A percentile compares a stretch with the other conserved stretches of the same genome.
These are phyloP conservation scores for Dothistroma septosporum DNA, from an alignment of 2,329 filamentous ascomycete genomes.

Conservation along the genomic window DNA sequence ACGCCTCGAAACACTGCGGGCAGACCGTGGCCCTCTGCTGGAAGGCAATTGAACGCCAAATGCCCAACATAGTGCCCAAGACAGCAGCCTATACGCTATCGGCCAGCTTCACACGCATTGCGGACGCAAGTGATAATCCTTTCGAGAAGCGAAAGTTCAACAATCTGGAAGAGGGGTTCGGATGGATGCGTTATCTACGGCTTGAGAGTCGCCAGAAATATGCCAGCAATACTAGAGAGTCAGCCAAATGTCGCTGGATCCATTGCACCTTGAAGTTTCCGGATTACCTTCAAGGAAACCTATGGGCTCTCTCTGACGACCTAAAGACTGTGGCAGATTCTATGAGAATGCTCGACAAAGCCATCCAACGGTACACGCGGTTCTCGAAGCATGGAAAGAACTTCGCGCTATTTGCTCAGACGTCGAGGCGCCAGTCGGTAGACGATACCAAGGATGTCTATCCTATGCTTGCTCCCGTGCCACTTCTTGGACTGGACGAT, in stretches of 20 bases:
- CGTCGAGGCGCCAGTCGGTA: conserved; percentile 23
- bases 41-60: conserved; percentile 37
- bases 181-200: conserved; percentile 42
- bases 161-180: conserved; percentile 38
- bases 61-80: conserved; percentile 36
- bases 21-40: conserved; percentile 36
- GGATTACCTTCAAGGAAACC: conserved; percentile 18
- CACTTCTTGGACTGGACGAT: conserved; percentile 43
- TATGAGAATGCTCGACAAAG: conserved; percentile 34
- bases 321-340: conserved; percentile 19
- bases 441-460: conserved; percentile 16
- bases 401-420: conserved; percentile 41
- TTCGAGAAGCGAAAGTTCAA: conserved; percentile 37
- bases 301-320: conserved; percentile 26
- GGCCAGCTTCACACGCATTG: conserved; percentile 19
- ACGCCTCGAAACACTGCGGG: conserved; percentile 33
- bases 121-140: conserved; percentile 30
- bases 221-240: conserved; percentile 28
- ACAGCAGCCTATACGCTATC: conserved; percentile 21
- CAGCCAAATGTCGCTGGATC: conserved; percentile 40
- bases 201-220: conserved; percentile 32
- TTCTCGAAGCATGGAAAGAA: conserved; percentile 45
- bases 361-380: conserved; percentile 39
- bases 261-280: conserved; percentile 34
- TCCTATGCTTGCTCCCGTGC: conserved; percentile 40